Conservation (phyloP, 2,329 filamentous ascomycete genomes). For the Ascochyta viciae-villosae region DNA sequence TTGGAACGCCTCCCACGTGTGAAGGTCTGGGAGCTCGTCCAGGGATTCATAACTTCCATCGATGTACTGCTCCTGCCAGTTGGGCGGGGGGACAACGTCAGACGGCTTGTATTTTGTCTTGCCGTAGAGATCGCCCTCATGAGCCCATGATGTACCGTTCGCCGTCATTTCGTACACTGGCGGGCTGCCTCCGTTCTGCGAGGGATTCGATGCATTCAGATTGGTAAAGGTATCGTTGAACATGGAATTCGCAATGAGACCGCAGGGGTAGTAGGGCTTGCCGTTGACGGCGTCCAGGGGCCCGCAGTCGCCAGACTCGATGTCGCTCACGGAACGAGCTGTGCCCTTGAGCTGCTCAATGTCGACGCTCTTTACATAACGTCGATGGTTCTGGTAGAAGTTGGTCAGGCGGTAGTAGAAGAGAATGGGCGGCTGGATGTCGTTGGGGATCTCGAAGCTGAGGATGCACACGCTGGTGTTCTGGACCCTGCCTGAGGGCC, state of each 20-base stretch:
- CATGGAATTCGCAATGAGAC: conserved; percentile 92
- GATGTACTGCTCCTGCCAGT: conserved; percentile 78
- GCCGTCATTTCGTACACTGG: conserved; percentile 77
- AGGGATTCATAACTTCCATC: conserved; percentile 67
- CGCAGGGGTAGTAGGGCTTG: conserved; percentile 91
- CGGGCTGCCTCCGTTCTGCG: conserved; percentile 43
- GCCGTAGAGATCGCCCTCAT: conserved; percentile 81
- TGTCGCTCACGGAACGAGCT: conserved; percentile 64
- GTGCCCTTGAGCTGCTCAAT: conserved; percentile 81
- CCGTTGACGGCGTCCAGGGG: conserved; percentile 64
- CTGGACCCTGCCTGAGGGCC: conserved; percentile 23
- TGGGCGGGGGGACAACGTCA: conserved; percentile 81
- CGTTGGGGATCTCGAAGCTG: conserved; percentile 78
- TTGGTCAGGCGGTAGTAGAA: conserved; percentile 97
- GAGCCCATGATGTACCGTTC: conserved; percentile 82
- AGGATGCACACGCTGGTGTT: conserved; percentile 70
- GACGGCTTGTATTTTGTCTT: conserved; percentile 68
- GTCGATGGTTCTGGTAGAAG: conserved; percentile 98
- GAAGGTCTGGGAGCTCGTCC: conserved; percentile 73
- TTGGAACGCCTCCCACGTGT: conserved; percentile 83
- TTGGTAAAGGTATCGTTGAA: conserved; percentile 91
- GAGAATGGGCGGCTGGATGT: conserved; percentile 80
- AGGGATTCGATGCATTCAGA: conserved; percentile 67
- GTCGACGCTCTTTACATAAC: conserved; percentile 91
- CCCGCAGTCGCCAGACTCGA: conserved; percentile 74